A percentile compares a stretch with the other conserved stretches of the same genome.
Evolutionary conservation across 148 eudicot genomes (phyloP).

Genomic region (Rhododendron griersonianum): DNA sequence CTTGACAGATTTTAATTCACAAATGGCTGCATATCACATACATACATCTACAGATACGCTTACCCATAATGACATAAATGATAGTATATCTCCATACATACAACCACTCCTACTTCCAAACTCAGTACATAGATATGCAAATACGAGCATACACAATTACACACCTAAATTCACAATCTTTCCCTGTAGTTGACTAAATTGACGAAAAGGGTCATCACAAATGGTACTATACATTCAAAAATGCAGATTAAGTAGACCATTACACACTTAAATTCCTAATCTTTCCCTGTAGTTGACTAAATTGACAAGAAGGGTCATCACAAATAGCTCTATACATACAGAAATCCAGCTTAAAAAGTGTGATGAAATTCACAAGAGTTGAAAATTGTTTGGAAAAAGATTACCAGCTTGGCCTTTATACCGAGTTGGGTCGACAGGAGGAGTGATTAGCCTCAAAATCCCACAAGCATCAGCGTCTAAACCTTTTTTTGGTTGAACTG

Average conservation of each 20-base stretch:
- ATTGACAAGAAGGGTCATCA: background rate
- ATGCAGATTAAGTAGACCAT: background rate
- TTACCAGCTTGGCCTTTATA: constrained; percentile 99
- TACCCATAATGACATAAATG: background rate
- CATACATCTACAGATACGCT: background rate
- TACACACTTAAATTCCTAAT: background rate
- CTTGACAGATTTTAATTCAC: background rate
- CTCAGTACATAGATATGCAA: background rate
- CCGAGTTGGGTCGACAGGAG: constrained; percentile 54
- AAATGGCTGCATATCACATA: background rate
- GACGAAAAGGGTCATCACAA: background rate
- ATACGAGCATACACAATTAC: background rate
- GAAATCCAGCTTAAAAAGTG: background rate
- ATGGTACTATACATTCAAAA: background rate
- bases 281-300: background rate
- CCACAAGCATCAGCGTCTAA: constrained; percentile 51
- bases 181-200: background rate
- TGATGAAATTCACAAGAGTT: too few relatives aligned
- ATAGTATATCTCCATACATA: background rate
- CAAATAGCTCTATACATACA: background rate
- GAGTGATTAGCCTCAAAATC: constrained; percentile 72
- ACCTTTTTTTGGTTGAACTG: too few relatives aligned
- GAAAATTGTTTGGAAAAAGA: background rate
- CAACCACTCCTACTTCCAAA: background rate
- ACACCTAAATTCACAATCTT: too few relatives aligned